Evolutionary conservation across 441 rosid genomes (phyloP).

Genomic region (Omphalea diandra): DNA sequence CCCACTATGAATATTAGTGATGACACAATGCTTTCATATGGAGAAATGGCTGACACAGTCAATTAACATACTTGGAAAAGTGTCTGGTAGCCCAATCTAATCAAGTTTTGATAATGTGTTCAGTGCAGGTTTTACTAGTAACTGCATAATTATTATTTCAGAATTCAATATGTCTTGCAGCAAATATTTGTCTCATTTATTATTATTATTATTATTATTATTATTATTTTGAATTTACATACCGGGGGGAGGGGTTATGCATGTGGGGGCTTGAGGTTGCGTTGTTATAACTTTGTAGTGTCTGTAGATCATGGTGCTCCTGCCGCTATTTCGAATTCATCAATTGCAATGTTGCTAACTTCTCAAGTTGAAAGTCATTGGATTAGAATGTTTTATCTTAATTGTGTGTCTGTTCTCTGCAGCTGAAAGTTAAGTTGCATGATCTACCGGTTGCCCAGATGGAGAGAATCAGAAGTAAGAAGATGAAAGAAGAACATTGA

Average conservation of each 20-base stretch:
- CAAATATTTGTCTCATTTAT: too few relatives aligned
- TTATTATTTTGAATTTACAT: too few relatives aligned
- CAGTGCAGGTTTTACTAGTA: not conserved
- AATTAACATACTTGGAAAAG: not conserved
- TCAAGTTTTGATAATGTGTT: too few relatives aligned
- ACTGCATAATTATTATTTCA: not conserved
- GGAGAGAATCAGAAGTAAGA: constrained; percentile 52
- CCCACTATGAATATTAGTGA: not conserved
- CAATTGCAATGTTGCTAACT: not conserved
- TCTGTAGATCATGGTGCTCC: too few relatives aligned
- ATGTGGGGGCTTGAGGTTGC: too few relatives aligned
- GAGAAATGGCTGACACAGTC: not conserved
- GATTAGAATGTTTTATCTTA: too few relatives aligned
- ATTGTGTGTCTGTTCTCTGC: too few relatives aligned
- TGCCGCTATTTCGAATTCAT: too few relatives aligned
- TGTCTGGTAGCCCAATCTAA: not conserved
- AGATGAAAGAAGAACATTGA: constrained; percentile 13
- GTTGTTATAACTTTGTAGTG: too few relatives aligned
- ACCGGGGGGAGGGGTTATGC: too few relatives aligned
- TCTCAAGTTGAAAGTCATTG: constrained; percentile 1
- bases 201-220: too few relatives aligned
- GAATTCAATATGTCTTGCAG: not conserved
- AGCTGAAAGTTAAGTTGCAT: constrained; percentile 53
- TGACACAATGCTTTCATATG: not conserved
- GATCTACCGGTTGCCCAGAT: constrained; percentile 54